Evolutionary conservation across 805 yeast species (phyloP).

Genomic region (Spathaspora sp.): DNA sequence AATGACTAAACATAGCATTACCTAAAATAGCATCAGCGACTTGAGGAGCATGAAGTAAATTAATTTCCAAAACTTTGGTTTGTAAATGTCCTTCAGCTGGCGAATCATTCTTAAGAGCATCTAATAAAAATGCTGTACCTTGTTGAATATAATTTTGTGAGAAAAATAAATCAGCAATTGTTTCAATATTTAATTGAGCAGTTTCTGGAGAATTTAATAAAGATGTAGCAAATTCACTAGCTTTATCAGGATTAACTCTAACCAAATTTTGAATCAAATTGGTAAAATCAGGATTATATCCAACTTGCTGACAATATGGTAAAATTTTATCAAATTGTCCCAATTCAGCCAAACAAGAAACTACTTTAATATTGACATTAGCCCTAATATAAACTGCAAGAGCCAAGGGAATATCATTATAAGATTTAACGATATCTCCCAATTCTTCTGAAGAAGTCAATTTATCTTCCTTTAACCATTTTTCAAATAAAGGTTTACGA

Average conservation of each 20-base stretch:
- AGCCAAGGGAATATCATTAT: slow-evolving; percentile 75
- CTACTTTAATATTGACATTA: slow-evolving; percentile 81
- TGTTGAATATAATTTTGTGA: slow-evolving; percentile 93
- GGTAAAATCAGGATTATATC: slow-evolving; percentile 85
- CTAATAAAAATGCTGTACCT: slow-evolving; percentile 95
- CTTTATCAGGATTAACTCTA: slow-evolving; percentile 94
- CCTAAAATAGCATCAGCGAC: slow-evolving; percentile 99
- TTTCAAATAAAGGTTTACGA: slow-evolving; percentile 88
- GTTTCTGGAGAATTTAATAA: slow-evolving; percentile 59
- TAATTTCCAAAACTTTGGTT: slow-evolving; percentile 89
- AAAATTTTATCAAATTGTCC: slow-evolving; percentile 95
- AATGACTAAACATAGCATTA: slow-evolving; percentile 91
- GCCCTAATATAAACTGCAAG: slow-evolving; percentile 88
- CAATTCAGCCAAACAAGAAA: slow-evolving; percentile 86
- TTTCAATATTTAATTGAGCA: slow-evolving; percentile 67
- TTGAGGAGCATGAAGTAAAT: slow-evolving; percentile 94
- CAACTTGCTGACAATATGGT: slow-evolving; percentile 88
- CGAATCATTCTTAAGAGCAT: slow-evolving; percentile 88
- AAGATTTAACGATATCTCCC: slow-evolving; percentile 92
- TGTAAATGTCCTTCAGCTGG: slow-evolving; percentile 96
- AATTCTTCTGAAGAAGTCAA: slow-evolving; percentile 93
- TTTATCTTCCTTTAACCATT: slow-evolving; percentile 95
- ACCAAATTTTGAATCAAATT: slow-evolving; percentile 86
- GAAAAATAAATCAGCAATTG: slow-evolving; percentile 88
- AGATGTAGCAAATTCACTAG: slow-evolving; percentile 93